Conservation (phyloP, 495 filamentous ascomycete genomes). For the Parathielavia appendiculata region DNA sequence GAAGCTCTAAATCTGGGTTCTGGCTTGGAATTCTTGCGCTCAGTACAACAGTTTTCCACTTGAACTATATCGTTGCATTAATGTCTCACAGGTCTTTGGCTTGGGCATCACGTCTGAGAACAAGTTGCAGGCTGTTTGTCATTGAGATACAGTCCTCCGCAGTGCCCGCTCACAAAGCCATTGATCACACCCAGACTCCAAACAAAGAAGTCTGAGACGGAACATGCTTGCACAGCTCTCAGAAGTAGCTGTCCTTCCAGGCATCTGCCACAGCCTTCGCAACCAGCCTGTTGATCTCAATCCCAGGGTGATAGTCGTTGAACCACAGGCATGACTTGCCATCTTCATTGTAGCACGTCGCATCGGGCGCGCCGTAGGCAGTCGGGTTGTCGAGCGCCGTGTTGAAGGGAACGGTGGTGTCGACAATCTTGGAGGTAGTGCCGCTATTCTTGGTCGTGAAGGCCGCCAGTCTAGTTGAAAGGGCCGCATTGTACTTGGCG, state of each 20-base stretch:
- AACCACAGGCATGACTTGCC: constrained; percentile 44
- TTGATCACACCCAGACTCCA: neutral
- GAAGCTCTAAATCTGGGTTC: neutral
- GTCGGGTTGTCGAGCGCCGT: constrained; percentile 39
- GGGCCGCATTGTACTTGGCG: constrained; percentile 35
- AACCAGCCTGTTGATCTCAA: constrained; percentile 36
- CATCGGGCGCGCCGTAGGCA: constrained; percentile 39
- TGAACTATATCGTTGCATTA: too few relatives aligned
- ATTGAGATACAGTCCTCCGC: too few relatives aligned
- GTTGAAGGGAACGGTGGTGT: constrained; percentile 40
- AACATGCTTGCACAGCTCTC: neutral
- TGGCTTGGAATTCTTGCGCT: too few relatives aligned
- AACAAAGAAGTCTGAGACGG: neutral
- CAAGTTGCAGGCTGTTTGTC: too few relatives aligned
- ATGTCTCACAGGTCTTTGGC: too few relatives aligned
- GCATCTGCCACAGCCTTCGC: constrained; percentile 42
- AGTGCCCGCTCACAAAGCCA: neutral
- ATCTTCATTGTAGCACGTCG: constrained; percentile 41
- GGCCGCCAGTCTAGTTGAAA: constrained; percentile 21
- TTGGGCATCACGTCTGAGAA: too few relatives aligned
- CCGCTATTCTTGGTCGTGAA: constrained; percentile 33
- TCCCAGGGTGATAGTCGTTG: constrained; percentile 43
- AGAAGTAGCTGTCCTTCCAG: constrained; percentile 30
- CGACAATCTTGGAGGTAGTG: constrained; percentile 31
- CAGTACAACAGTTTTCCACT: too few relatives aligned